Evolutionary conservation across 2,329 filamentous ascomycete species (phyloP).

Genomic region (Domatiomyces catenatus): DNA sequence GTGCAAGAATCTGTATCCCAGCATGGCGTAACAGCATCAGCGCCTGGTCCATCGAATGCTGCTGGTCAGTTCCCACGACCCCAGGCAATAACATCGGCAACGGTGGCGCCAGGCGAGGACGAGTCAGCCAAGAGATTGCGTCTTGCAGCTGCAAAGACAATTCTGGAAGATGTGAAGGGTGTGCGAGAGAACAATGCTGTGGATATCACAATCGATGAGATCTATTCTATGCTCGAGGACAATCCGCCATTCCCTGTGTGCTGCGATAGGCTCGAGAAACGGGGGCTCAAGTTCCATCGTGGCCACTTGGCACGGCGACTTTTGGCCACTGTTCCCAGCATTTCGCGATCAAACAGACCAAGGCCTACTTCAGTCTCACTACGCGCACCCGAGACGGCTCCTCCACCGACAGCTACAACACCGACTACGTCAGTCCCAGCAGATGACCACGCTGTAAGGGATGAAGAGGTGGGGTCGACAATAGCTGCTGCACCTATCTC

Average conservation of each 20-base stretch:
- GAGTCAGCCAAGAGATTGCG: conserved; percentile 38
- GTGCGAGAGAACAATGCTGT: conserved; percentile 28
- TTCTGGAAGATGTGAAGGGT: conserved; percentile 31
- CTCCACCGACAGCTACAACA: not conserved
- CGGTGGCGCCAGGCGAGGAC: conserved; percentile 17
- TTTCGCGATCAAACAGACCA: conserved; percentile 2
- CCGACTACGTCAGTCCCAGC: not conserved
- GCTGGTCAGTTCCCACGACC: not conserved
- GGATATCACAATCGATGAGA: conserved; percentile 24
- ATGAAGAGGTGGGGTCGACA: not conserved
- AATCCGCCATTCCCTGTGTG: conserved; percentile 43
- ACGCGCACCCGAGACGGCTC: not conserved
- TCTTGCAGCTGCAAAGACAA: conserved; percentile 34
- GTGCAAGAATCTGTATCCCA: not conserved
- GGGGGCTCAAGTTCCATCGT: conserved; percentile 36
- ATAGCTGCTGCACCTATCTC: not conserved
- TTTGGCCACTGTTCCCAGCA: conserved; percentile 20
- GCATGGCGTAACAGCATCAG: not conserved
- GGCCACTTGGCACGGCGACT: conserved; percentile 39
- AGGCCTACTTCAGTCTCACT: not conserved
- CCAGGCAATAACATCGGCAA: not conserved
- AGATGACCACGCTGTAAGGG: not conserved
- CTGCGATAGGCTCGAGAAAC: conserved; percentile 37
- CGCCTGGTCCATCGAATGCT: not conserved
- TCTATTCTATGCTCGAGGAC: conserved; percentile 34